phyloP scores from a whole-genome alignment of 163 green algal species.

The Prototheca stagnorum region DNA sequence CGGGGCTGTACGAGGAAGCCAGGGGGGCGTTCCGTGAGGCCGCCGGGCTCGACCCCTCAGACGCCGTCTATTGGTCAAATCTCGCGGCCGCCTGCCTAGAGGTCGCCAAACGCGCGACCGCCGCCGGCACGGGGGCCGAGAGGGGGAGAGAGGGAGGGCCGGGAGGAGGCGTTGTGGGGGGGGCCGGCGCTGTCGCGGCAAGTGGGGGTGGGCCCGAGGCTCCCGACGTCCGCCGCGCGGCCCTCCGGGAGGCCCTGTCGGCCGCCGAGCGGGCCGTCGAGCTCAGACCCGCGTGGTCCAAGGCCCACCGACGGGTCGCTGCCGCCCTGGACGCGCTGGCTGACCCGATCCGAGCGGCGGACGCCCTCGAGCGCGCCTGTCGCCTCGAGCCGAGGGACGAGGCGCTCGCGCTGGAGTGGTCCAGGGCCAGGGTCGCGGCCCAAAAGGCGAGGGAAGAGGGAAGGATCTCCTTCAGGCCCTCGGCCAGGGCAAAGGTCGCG shows the following conservation, averaged over 20 bases:
- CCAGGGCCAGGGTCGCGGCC: conserved; percentile 28
- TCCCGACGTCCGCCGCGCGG: not conserved
- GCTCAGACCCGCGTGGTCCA: conserved; percentile 43
- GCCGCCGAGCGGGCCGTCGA: conserved; percentile 32
- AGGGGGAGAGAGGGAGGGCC: not conserved
- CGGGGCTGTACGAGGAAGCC: conserved; percentile 43
- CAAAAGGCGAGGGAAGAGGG: conserved; percentile 25
- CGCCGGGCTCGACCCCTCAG: too few relatives aligned
- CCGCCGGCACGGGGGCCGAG: not conserved
- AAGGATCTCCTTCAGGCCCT: conserved; percentile 40
- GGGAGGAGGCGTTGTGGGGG: not conserved
- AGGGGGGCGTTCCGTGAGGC: conserved; percentile 43
- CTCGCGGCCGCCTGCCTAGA: not conserved
- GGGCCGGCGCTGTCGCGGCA: not conserved
- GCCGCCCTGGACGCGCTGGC: conserved; percentile 32
- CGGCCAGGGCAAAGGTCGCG: not conserved
- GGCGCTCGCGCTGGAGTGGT: conserved; percentile 12
- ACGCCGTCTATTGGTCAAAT: conserved; percentile 33
- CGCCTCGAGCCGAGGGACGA: conserved; percentile 50
- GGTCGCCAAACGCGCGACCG: not conserved
- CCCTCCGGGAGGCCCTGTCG: conserved; percentile 19
- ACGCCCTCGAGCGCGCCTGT: conserved; percentile 38
- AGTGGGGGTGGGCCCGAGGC: not conserved
- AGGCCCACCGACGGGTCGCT: conserved; percentile 32
- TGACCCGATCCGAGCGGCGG: conserved; percentile 24